Percentiles rank a stretch among this genome's conserved stretches.
phyloP scores from a whole-genome alignment of 2,329 filamentous ascomycete genomes.

The Dothidotthia symphoricarpi region DNA sequence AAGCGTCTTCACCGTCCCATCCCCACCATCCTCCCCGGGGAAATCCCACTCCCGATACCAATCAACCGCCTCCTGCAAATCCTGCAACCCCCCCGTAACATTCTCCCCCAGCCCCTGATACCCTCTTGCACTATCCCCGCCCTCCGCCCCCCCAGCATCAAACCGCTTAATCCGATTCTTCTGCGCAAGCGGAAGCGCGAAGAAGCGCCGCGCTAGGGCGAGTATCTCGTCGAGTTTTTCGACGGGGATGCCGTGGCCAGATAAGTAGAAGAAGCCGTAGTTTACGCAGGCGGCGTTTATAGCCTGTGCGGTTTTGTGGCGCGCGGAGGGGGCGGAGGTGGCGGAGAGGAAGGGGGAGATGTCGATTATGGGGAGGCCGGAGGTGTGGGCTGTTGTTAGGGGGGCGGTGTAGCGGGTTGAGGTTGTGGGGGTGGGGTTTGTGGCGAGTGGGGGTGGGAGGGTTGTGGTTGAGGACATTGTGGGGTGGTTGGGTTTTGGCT shows the following conservation, averaged over 20 bases:
- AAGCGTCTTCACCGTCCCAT: constrained; percentile 32
- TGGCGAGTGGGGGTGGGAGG: too few species aligned
- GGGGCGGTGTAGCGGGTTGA: constrained; percentile 12
- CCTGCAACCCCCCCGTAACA: constrained; percentile 35
- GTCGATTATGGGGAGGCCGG: constrained; percentile 43
- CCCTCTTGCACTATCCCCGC: constrained; percentile 40
- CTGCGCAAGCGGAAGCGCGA: constrained; percentile 25
- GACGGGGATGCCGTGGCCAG: constrained; percentile 41
- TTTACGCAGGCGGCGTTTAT: constrained; percentile 39
- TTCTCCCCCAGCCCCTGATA: constrained; percentile 43
- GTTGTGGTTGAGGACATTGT: too few species aligned
- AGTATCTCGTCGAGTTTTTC: constrained; percentile 29
- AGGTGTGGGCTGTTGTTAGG: constrained; percentile 13
- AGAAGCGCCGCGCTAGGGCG: constrained; percentile 36
- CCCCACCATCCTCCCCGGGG: constrained; percentile 9
- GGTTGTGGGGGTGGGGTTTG: constrained; percentile 23
- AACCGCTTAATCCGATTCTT: constrained; percentile 39
- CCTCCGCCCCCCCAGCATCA: constrained; percentile 31
- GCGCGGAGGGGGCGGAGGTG: constrained; percentile 10
- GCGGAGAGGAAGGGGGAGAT: constrained; percentile 41
- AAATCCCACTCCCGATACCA: constrained; percentile 39
- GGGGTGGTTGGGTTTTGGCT: too few species aligned
- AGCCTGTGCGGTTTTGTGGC: constrained; percentile 28
- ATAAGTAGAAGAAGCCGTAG: constrained; percentile 48
- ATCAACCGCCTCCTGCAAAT: constrained; percentile 45